Evolutionary conservation across 345 rosid genomes (phyloP).

Genomic region (Noccaea bulbosa): DNA sequence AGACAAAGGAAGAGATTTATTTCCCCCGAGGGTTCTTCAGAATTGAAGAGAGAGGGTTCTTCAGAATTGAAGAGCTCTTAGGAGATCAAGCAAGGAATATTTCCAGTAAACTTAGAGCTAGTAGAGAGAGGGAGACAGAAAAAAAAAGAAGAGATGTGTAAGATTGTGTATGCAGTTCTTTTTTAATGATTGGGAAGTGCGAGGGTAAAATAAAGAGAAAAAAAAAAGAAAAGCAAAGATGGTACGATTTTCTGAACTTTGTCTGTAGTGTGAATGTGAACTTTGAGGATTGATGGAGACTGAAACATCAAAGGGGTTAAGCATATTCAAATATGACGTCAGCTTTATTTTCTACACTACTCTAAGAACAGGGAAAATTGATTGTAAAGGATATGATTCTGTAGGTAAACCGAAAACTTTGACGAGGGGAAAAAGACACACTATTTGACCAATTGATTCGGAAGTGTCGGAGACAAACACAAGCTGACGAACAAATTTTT

Average conservation of each 20-base stretch:
- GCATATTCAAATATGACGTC: conserved; percentile 12
- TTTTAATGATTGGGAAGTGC: conserved; percentile 40
- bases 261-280: conserved; percentile 37
- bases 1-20: background rate
- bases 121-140: conserved; percentile 19
- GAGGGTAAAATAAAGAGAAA: conserved; percentile 18
- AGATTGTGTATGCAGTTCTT: background rate
- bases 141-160: background rate
- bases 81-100: conserved; percentile 28
- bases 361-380: background rate
- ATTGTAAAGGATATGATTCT: background rate
- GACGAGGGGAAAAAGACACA: conserved; percentile 19
- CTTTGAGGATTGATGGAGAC: conserved; percentile 43
- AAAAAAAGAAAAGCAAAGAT: conserved; percentile 39
- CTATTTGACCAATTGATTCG: conserved; percentile 16
- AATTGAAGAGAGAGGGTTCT: conserved; percentile 16
- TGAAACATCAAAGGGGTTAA: conserved; percentile 18
- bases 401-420: conserved; percentile 2
- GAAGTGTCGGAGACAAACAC: conserved; percentile 41
- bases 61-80: conserved; percentile 11
- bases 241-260: conserved; percentile 42
- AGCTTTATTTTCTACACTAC: background rate
- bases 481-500: conserved; percentile 8
- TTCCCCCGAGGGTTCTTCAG: background rate
- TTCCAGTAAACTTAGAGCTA: background rate